Percentiles rank a stretch among this genome's conserved stretches.
phyloP scores from a whole-genome alignment of 306 rosid genomes.

The Fragaria iinumae region DNA sequence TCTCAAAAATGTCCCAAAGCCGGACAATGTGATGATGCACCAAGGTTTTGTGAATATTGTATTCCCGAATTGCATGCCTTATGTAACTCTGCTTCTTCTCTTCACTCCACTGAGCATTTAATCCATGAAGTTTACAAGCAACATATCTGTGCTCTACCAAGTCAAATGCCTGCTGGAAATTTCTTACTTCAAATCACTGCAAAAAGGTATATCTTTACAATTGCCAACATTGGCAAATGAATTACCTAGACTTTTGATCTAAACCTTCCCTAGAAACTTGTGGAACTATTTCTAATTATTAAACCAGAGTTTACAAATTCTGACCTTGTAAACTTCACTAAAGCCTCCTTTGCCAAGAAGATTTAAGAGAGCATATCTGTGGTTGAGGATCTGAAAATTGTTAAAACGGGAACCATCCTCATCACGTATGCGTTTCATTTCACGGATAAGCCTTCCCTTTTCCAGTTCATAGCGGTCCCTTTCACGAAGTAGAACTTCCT shows the following conservation, averaged over 20 bases:
- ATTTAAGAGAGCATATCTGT: conserved; percentile 86
- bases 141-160: conserved; percentile 97
- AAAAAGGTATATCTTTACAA: conserved; percentile 81
- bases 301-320: conserved; percentile 34
- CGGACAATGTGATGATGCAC: conserved; percentile 96
- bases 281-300: not conserved
- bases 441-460: conserved; percentile 94
- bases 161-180: conserved; percentile 99
- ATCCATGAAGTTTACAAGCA: conserved; percentile 99
- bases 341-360: conserved; percentile 99
- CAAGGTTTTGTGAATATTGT: conserved; percentile 93
- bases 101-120: conserved; percentile 99
- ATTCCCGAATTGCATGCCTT: conserved; percentile 96
- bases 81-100: conserved; percentile 99
- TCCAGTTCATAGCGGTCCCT: conserved; percentile 94
- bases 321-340: conserved; percentile 99
- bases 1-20: conserved; percentile 98
- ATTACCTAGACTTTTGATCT: conserved; percentile 32
- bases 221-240: conserved; percentile 77
- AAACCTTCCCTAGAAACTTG: conserved; percentile 15
- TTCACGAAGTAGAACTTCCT: conserved; percentile 73
- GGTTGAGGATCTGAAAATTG: conserved; percentile 94
- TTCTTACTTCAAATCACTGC: conserved; percentile 98
- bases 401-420: conserved; percentile 99
- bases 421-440: conserved; percentile 98